Conservation (phyloP, 2,329 filamentous ascomycete genomes). For the Chaetomiaceae sp. region DNA sequence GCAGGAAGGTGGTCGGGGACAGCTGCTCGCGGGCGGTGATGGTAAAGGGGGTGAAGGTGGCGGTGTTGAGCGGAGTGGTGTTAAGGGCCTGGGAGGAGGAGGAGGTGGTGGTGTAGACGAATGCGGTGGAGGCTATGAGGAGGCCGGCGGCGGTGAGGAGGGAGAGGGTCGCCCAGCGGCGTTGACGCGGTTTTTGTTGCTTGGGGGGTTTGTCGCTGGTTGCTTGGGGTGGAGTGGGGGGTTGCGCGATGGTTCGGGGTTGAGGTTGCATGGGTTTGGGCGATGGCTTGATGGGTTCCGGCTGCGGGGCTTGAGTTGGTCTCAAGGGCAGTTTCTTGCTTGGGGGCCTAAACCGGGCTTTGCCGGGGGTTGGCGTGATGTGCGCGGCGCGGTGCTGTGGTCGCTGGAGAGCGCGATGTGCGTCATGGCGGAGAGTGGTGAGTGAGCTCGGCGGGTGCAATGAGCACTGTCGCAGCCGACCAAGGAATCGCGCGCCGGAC, state of each 20-base stretch:
- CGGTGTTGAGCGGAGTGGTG: constrained; percentile 43
- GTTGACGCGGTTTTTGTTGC: not conserved
- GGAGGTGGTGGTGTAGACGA: not conserved
- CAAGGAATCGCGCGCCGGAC: too few species aligned
- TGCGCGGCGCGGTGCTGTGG: not conserved
- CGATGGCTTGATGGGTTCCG: too few species aligned
- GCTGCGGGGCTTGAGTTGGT: too few species aligned
- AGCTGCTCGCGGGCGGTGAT: constrained; percentile 56
- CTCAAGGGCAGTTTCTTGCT: too few species aligned
- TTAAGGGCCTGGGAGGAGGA: not conserved
- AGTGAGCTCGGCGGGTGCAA: too few species aligned
- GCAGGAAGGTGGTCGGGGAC: constrained; percentile 61
- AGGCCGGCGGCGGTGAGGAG: not conserved
- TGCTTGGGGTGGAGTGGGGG: too few species aligned
- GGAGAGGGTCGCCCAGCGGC: not conserved
- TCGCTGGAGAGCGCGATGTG: not conserved
- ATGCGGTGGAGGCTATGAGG: not conserved
- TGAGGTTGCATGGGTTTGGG: too few species aligned
- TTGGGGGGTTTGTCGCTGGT: too few species aligned
- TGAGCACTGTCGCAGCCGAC: too few species aligned
- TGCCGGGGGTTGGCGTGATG: not conserved
- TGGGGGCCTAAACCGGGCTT: not conserved
- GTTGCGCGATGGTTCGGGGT: too few species aligned
- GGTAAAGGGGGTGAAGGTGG: constrained; percentile 59
- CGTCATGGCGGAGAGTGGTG: too few species aligned